phyloP scores from a whole-genome alignment of 345 rosid species.

The Tarenaya hassleriana region DNA sequence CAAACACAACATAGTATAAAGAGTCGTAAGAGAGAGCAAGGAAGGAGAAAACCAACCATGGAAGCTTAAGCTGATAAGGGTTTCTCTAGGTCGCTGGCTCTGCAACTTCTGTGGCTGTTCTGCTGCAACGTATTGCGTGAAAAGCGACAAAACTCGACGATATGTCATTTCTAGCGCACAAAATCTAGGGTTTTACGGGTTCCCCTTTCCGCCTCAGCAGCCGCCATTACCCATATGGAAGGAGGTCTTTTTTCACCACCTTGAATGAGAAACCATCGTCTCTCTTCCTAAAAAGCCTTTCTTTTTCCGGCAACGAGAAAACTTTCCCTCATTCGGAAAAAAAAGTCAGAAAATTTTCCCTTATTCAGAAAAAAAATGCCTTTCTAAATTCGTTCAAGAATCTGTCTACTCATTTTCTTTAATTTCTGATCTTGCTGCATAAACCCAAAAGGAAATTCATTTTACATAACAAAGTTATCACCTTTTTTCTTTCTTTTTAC shows the following conservation, averaged over 20 bases:
- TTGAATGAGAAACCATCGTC: conserved; percentile 19
- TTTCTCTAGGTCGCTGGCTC: background rate
- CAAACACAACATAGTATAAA: background rate
- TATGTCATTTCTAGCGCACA: no score
- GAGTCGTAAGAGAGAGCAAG: background rate
- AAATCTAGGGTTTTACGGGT: conserved; percentile 18
- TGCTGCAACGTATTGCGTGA: conserved; percentile 1
- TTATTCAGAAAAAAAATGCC: no score
- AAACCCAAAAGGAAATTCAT: no score
- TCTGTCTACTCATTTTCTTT: no score
- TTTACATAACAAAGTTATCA: no score
- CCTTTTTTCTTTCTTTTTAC: no score
- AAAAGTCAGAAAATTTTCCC: no score
- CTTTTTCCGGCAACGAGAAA: no score
- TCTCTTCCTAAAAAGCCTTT: conserved; percentile 17
- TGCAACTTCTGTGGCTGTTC: conserved; percentile 4
- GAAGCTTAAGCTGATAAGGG: conserved; percentile 6
- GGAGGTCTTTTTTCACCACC: conserved; percentile 20
- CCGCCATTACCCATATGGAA: conserved; percentile 14
- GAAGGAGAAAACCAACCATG: conserved; percentile 19
- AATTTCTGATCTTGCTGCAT: no score
- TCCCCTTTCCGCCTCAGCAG: conserved; percentile 5
- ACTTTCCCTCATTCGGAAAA: no score
- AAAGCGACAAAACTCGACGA: no score
- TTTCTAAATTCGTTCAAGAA: no score